Conservation (phyloP, 257 asterid genomes). For the Solanum pinnatisectum region DNA sequence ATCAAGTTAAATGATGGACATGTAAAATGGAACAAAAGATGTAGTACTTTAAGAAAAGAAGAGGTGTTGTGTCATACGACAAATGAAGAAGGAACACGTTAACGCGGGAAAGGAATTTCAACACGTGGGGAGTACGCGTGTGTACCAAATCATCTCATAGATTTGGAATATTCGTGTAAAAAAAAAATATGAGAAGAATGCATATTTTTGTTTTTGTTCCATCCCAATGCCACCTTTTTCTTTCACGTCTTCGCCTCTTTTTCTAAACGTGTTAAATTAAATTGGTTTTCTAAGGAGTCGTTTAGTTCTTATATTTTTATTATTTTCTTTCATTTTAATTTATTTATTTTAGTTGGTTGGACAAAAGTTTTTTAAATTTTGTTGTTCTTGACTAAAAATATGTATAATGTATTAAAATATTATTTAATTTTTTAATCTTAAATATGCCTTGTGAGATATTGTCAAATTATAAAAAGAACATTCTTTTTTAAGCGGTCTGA, state of each 20-base stretch:
- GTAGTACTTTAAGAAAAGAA: neutral
- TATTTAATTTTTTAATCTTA: too few relatives aligned
- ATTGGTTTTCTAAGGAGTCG: neutral
- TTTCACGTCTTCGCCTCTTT: neutral
- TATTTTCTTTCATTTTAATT: too few relatives aligned
- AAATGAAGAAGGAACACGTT: conserved; percentile 19
- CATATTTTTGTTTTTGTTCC: neutral
- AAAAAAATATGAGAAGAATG: neutral
- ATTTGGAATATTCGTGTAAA: neutral
- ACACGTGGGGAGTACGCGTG: conserved; percentile 52
- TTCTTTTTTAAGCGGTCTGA: too few relatives aligned
- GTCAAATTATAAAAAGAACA: too few relatives aligned
- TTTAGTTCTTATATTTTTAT: neutral
- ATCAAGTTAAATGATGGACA: neutral
- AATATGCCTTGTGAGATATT: neutral
- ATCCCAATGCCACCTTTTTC: neutral
- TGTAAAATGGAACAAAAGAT: neutral
- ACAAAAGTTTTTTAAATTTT: neutral
- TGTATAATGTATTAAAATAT: too few relatives aligned
- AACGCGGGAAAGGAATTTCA: conserved; percentile 37
- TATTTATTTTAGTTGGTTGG: neutral
- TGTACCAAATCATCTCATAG: neutral
- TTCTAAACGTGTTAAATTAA: neutral
- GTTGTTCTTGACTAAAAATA: too few relatives aligned
- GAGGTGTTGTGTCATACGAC: neutral